These are phyloP conservation scores for Dactylella cylindrospora DNA, from an alignment of 2,329 filamentous ascomycete species.

Conservation along the genomic window DNA sequence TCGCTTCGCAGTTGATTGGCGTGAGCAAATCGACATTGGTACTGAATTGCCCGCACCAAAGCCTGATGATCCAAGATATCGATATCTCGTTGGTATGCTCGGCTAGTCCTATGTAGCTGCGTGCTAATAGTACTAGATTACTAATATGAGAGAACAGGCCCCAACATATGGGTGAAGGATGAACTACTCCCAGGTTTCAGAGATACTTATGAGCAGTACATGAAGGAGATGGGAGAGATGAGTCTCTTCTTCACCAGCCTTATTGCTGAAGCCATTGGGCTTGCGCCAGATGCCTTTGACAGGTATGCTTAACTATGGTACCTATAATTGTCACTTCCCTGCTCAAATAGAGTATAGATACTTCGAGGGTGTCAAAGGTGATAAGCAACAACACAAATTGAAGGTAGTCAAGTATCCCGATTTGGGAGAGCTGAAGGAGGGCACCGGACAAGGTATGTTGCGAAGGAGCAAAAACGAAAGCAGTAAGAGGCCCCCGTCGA, in stretches of 20 bases:
- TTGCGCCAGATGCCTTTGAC: slow-evolving; percentile 69
- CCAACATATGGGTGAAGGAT: slow-evolving; percentile 73
- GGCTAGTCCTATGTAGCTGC: slow-evolving; percentile 49
- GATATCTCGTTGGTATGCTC: slow-evolving; percentile 72
- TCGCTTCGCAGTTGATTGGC: slow-evolving; percentile 72
- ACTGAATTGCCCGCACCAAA: slow-evolving; percentile 71
- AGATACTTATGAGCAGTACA: slow-evolving; percentile 71
- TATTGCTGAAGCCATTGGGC: slow-evolving; percentile 78
- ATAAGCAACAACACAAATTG: slow-evolving; percentile 73
- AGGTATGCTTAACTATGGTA: slow-evolving; percentile 69
- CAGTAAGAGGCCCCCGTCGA: too few species aligned
- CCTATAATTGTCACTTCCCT: slow-evolving; percentile 16
- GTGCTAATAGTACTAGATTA: background rate
- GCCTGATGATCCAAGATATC: slow-evolving; percentile 66
- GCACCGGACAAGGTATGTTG: slow-evolving; percentile 27
- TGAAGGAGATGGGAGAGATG: slow-evolving; percentile 70
- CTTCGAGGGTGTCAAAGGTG: slow-evolving; percentile 54
- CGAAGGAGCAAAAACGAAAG: too few species aligned
- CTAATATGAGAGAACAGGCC: slow-evolving; percentile 24
- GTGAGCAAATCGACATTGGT: slow-evolving; percentile 83
- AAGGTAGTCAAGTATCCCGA: slow-evolving; percentile 90
- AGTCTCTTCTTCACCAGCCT: slow-evolving; percentile 74
- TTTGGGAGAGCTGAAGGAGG: slow-evolving; percentile 59
- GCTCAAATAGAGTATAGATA: slow-evolving; percentile 9
- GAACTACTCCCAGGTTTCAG: slow-evolving; percentile 67